These are phyloP conservation scores for Metarhizium anisopliae DNA, from an alignment of 2,329 filamentous ascomycete genomes.

Conservation along the genomic window DNA sequence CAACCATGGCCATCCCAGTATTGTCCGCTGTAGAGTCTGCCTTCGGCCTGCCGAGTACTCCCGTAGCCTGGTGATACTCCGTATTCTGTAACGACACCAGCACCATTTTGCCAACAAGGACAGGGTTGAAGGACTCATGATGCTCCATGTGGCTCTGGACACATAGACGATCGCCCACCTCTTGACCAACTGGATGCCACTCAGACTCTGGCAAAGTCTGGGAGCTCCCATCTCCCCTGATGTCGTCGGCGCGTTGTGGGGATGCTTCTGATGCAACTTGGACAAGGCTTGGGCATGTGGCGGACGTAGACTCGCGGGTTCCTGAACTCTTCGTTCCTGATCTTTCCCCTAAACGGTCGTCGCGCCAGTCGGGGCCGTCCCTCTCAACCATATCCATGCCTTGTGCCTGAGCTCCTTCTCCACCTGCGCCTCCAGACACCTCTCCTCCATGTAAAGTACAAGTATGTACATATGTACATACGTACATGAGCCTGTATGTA, in stretches of 20 bases:
- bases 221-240: background rate
- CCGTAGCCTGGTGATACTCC: background rate
- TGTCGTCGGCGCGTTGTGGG: background rate
- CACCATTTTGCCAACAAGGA: background rate
- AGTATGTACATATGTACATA: too few species aligned
- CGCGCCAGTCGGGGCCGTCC: slow-evolving; percentile 1
- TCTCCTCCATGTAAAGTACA: too few species aligned
- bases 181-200: background rate
- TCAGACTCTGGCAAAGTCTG: background rate
- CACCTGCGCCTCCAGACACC: background rate
- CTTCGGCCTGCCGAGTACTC: background rate
- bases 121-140: background rate
- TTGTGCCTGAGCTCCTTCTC: slow-evolving; percentile 2
- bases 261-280: background rate
- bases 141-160: background rate
- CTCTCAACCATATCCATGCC: background rate
- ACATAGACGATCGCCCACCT: background rate
- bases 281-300: background rate
- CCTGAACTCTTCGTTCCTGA: slow-evolving; percentile 6
- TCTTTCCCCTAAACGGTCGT: slow-evolving; percentile 3
- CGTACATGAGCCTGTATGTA: too few species aligned
- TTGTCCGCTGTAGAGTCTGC: background rate
- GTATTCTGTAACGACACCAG: background rate
- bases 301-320: background rate
- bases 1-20: background rate